These are phyloP conservation scores for Pholiota conissans DNA, from an alignment of 768 basidiomycete species.

Conservation along the genomic window DNA sequence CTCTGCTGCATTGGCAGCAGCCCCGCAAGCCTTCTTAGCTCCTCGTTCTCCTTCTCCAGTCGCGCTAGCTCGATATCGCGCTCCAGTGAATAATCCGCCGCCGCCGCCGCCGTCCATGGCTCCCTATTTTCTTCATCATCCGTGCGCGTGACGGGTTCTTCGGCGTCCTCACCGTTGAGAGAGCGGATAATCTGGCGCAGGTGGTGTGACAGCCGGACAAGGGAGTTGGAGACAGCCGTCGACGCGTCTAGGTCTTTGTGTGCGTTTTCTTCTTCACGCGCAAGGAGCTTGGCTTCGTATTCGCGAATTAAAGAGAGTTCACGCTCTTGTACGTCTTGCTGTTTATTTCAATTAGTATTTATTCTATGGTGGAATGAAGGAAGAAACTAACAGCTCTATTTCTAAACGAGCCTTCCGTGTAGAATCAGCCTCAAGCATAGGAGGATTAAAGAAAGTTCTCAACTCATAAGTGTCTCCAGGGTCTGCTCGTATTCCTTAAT, in stretches of 20 bases:
- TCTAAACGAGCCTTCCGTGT: conserved; percentile 60
- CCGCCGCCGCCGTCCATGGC: conserved; percentile 36
- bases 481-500: conserved; percentile 98
- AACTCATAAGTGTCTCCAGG: conserved; percentile 90
- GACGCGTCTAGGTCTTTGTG: conserved; percentile 56
- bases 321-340: conserved; percentile 93
- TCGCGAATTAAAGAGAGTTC: conserved; percentile 88
- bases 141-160: conserved; percentile 20
- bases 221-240: conserved; percentile 64
- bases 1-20: conserved; percentile 34
- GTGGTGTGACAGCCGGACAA: conserved; percentile 67
- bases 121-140: conserved; percentile 38
- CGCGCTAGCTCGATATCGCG: conserved; percentile 89
- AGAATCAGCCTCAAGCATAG: conserved; percentile 5
- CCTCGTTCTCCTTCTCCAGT: conserved; percentile 85
- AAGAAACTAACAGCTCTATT: conserved; percentile 76
- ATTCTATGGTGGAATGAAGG: neutral
- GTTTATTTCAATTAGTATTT: conserved; percentile 10
- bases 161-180: conserved; percentile 63
- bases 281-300: conserved; percentile 84
- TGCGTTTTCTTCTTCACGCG: conserved; percentile 68
- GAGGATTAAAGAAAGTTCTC: conserved; percentile 8
- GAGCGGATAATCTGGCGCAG: conserved; percentile 71
- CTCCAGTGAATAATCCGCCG: conserved; percentile 79
- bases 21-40: conserved; percentile 72